These are phyloP conservation scores for Wickerhamiella sorbophila DNA, from an alignment of 805 yeast species.

Conservation along the genomic window DNA sequence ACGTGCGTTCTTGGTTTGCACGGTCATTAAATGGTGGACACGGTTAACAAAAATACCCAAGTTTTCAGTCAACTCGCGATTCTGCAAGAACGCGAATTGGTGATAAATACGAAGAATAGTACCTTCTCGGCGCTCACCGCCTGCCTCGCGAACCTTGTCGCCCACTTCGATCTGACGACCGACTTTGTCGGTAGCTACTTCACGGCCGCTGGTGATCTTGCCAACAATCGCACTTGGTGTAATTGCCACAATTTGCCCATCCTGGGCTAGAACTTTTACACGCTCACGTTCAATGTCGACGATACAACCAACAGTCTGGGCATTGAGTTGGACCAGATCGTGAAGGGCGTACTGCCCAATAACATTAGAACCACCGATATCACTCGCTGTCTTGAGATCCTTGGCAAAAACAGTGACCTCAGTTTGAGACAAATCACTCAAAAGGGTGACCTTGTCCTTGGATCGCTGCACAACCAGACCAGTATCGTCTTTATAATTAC, in stretches of 20 bases:
- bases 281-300: slow-evolving; percentile 81
- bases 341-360: slow-evolving; percentile 72
- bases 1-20: slow-evolving; percentile 69
- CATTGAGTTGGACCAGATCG: slow-evolving; percentile 77
- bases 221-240: slow-evolving; percentile 73
- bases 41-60: slow-evolving; percentile 81
- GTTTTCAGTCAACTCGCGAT: slow-evolving; percentile 67
- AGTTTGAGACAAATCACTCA: slow-evolving; percentile 75
- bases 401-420: slow-evolving; percentile 90
- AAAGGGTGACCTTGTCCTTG: slow-evolving; percentile 75
- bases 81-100: slow-evolving; percentile 62
- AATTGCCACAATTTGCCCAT: slow-evolving; percentile 58
- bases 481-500: slow-evolving; percentile 84
- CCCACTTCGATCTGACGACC: slow-evolving; percentile 82
- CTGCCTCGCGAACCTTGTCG: slow-evolving; percentile 76
- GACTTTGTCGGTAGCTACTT: slow-evolving; percentile 70
- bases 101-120: slow-evolving; percentile 75
- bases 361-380: slow-evolving; percentile 58
- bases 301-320: slow-evolving; percentile 77
- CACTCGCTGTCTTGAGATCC: slow-evolving; percentile 82
- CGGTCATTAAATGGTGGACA: slow-evolving; percentile 62
- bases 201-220: slow-evolving; percentile 43
- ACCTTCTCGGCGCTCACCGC: slow-evolving; percentile 82
- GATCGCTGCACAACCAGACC: slow-evolving; percentile 73
- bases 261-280: slow-evolving; percentile 65